phyloP scores from a whole-genome alignment of 345 rosid genomes.

The Tarenaya hassleriana region DNA sequence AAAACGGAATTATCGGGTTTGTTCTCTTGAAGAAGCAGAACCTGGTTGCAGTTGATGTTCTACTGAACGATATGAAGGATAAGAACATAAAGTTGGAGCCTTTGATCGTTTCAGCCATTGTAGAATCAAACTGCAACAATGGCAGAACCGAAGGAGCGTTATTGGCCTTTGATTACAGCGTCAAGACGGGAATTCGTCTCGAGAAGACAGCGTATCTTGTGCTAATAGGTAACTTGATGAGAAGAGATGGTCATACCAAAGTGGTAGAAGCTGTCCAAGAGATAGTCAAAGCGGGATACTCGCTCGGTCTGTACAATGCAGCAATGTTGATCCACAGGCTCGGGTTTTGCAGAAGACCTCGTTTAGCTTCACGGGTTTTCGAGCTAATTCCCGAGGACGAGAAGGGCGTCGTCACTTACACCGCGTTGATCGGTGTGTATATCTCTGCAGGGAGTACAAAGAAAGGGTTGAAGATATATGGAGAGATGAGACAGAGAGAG shows the following conservation, averaged over 20 bases:
- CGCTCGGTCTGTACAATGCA: conserved; percentile 50
- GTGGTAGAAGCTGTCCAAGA: conserved; percentile 42
- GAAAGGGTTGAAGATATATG: conserved; percentile 55
- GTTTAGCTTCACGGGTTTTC: conserved; percentile 54
- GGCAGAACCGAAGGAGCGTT: conserved; percentile 51
- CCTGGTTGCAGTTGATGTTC: conserved; percentile 47
- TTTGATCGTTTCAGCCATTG: conserved; percentile 40
- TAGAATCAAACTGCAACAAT: conserved; percentile 37
- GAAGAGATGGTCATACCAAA: conserved; percentile 35
- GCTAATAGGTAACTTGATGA: conserved; percentile 45
- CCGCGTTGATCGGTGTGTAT: conserved; percentile 60
- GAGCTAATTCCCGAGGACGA: conserved; percentile 50
- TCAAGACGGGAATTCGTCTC: conserved; percentile 38
- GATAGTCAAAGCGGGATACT: conserved; percentile 52
- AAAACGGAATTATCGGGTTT: conserved; percentile 38
- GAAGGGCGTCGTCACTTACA: conserved; percentile 57
- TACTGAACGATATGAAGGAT: conserved; percentile 40
- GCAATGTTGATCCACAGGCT: conserved; percentile 57
- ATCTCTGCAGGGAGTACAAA: conserved; percentile 68
- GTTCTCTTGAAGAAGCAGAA: conserved; percentile 59
- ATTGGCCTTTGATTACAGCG: conserved; percentile 55
- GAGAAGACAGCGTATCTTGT: conserved; percentile 54
- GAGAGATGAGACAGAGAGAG: conserved; percentile 48
- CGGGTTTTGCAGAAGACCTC: conserved; percentile 72
- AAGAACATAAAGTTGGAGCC: conserved; percentile 37